phyloP scores from a whole-genome alignment of 805 yeast species.

The Starmerella bacillaris region DNA sequence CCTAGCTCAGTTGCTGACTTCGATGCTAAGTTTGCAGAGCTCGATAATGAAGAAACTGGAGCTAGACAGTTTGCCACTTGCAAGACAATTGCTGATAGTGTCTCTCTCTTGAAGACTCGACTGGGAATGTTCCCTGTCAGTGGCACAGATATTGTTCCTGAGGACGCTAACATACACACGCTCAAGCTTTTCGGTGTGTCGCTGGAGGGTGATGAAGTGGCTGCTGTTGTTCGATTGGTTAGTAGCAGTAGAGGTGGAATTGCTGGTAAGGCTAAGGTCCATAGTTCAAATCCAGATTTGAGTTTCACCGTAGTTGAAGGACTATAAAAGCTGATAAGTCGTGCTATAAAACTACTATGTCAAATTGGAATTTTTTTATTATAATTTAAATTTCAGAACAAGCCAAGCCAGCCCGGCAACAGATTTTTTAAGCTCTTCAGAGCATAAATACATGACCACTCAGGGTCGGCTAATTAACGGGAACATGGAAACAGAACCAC shows the following conservation, averaged over 20 bases:
- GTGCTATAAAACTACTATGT: too few species aligned
- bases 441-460: too few species aligned
- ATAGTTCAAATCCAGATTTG: constrained; percentile 29
- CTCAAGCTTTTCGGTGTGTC: constrained; percentile 74
- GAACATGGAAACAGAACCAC: too few species aligned
- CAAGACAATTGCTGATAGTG: constrained; percentile 35
- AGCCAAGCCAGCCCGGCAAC: too few species aligned
- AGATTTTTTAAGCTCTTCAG: too few species aligned
- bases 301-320: constrained; percentile 32
- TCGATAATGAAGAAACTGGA: constrained; percentile 40
- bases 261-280: constrained; percentile 29
- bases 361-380: too few species aligned
- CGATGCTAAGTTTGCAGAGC: constrained; percentile 46
- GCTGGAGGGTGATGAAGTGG: constrained; percentile 31
- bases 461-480: too few species aligned
- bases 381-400: too few species aligned
- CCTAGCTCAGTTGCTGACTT: constrained; percentile 37
- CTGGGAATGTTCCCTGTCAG: constrained; percentile 60
- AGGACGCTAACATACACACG: constrained; percentile 38
- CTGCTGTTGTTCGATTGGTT: constrained; percentile 28
- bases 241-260: constrained; percentile 29
- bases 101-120: constrained; percentile 32
- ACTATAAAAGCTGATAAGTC: constrained; percentile 17
- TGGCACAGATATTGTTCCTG: constrained; percentile 46
- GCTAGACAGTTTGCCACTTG: constrained; percentile 47